These are phyloP conservation scores for Closterium sp. DNA, from an alignment of 139 green algal genomes.

Conservation along the genomic window DNA sequence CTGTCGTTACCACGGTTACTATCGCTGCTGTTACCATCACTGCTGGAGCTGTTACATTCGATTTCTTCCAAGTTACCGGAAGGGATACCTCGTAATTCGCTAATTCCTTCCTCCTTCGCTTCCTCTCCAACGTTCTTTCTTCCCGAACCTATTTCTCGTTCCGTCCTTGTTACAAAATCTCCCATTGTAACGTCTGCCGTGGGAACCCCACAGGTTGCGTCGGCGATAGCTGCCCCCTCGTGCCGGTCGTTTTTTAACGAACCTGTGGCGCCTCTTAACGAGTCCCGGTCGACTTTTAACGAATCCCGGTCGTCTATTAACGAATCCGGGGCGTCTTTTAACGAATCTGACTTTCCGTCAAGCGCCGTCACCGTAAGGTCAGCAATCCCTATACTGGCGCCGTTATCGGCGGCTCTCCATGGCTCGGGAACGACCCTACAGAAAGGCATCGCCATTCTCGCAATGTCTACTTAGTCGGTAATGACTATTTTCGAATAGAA, in stretches of 20 bases:
- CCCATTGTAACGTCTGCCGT: not conserved
- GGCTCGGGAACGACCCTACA: not conserved
- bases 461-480: not conserved
- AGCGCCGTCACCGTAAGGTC: not conserved
- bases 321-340: not conserved
- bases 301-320: not conserved
- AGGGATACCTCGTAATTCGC: not conserved
- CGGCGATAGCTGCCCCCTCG: not conserved
- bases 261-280: not conserved
- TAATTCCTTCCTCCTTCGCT: not conserved
- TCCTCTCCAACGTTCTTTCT: not conserved
- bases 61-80: not conserved
- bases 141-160: not conserved
- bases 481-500: too few species aligned
- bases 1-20: not conserved
- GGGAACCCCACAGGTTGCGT: not conserved
- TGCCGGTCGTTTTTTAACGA: not conserved
- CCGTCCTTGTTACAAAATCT: not conserved
- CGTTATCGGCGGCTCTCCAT: not conserved
- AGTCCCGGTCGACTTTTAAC: not conserved
- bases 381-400: not conserved
- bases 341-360: not conserved
- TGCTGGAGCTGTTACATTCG: not conserved
- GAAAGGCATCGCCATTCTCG: not conserved
- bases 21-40: not conserved